These are phyloP conservation scores for Mycena vitilis DNA, from an alignment of 768 basidiomycete genomes.

Conservation along the genomic window DNA sequence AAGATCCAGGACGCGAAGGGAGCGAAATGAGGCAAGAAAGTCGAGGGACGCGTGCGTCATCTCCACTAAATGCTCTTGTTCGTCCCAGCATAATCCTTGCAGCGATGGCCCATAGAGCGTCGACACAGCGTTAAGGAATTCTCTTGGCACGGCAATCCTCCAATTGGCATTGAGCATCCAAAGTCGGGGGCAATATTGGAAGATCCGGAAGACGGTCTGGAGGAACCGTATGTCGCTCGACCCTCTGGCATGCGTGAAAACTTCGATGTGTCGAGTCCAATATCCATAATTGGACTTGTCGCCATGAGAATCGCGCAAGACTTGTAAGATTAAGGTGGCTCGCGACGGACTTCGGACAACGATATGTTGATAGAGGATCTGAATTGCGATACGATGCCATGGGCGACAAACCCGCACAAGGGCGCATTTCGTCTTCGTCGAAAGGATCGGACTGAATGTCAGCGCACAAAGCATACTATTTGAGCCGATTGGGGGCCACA, in stretches of 20 bases:
- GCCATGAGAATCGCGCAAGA: conserved; percentile 41
- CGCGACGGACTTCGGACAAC: conserved; percentile 58
- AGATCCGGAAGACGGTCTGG: conserved; percentile 55
- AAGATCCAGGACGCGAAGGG: conserved; percentile 59
- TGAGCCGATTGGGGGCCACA: too few relatives aligned
- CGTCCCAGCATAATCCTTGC: conserved; percentile 60
- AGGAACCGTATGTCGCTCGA: conserved; percentile 52
- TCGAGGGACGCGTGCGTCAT: conserved; percentile 45
- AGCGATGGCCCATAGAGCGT: conserved; percentile 54
- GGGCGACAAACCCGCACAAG: conserved; percentile 60
- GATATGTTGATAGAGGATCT: conserved; percentile 59
- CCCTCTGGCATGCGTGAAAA: conserved; percentile 59
- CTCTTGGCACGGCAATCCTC: conserved; percentile 55
- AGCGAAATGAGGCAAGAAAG: conserved; percentile 54
- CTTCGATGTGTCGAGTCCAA: conserved; percentile 62
- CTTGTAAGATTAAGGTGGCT: conserved; percentile 51
- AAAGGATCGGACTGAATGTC: conserved; percentile 44
- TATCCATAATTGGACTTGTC: conserved; percentile 48
- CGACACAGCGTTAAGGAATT: conserved; percentile 56
- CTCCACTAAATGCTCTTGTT: conserved; percentile 40
- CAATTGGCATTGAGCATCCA: conserved; percentile 61
- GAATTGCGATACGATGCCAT: conserved; percentile 57
- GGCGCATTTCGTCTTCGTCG: conserved; percentile 62
- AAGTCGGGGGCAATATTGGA: conserved; percentile 58
- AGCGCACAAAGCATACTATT: too few relatives aligned